Conservation (phyloP, 2,329 filamentous ascomycete species). For the Elsinoe perseae region DNA sequence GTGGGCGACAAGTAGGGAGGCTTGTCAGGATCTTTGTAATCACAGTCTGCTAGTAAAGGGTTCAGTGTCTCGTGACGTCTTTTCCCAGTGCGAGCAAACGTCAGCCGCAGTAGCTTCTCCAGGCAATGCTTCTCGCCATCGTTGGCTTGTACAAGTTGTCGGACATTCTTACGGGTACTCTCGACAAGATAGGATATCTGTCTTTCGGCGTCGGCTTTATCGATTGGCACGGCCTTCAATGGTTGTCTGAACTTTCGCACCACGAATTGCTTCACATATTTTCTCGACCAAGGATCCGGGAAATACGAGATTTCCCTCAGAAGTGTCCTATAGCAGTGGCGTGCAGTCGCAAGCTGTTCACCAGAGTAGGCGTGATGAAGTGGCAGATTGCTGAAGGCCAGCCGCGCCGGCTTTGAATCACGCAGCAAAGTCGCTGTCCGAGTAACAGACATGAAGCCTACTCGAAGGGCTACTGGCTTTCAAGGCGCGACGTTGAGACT, state of each 20-base stretch:
- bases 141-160: conserved; percentile 46
- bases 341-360: neutral
- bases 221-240: neutral
- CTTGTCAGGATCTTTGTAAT: conserved; percentile 21
- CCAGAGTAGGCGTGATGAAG: neutral
- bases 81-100: conserved; percentile 52
- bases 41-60: conserved; percentile 21
- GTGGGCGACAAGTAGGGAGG: conserved; percentile 31
- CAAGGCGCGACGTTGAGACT: neutral
- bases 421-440: neutral
- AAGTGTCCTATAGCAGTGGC: neutral
- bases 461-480: neutral
- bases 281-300: neutral
- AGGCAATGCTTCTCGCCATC: conserved; percentile 46
- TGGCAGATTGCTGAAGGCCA: neutral
- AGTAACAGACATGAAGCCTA: neutral
- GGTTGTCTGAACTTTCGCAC: neutral
- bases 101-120: conserved; percentile 44
- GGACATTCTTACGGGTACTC: conserved; percentile 36
- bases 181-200: neutral
- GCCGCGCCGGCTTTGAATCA: neutral
- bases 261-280: neutral
- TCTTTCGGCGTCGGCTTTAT: neutral
- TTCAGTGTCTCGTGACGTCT: conserved; percentile 43
- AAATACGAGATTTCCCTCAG: conserved; percentile 13